A percentile compares a stretch with the other conserved stretches of the same genome.
Conservation (phyloP, 2,329 filamentous ascomycete genomes). For the Beauveria australis region DNA sequence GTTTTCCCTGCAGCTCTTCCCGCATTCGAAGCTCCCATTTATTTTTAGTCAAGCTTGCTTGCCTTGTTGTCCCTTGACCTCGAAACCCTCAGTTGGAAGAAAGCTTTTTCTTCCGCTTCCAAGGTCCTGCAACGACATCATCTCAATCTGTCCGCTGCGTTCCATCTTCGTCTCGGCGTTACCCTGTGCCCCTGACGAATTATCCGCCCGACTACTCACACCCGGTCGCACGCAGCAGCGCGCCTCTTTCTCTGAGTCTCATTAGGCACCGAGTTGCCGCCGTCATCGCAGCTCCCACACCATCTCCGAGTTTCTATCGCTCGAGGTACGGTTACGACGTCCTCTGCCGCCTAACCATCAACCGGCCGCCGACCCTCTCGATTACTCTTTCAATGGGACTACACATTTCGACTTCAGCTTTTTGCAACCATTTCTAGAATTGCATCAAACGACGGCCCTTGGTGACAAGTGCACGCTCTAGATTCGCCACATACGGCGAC, state of each 20-base stretch:
- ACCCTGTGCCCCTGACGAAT: no score
- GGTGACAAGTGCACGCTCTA: neutral
- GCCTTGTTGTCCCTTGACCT: neutral
- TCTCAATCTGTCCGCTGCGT: no score
- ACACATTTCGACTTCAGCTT: neutral
- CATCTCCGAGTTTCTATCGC: neutral
- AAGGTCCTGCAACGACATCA: no score
- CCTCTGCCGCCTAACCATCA: slow-evolving; percentile 7
- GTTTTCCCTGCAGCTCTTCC: neutral
- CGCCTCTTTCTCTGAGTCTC: neutral
- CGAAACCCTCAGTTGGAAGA: neutral
- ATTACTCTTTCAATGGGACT: neutral
- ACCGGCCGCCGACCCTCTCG: neutral
- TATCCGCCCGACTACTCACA: no score
- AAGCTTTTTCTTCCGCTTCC: no score
- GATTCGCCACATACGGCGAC: neutral
- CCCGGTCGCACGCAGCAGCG: no score
- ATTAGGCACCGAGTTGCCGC: slow-evolving; percentile 11
- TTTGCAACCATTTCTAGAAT: neutral
- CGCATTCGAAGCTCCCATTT: neutral
- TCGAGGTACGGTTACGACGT: neutral
- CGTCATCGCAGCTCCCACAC: slow-evolving; percentile 9
- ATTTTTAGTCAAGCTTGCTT: neutral
- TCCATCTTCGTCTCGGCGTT: no score
- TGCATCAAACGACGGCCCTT: neutral